Conservation (phyloP, 1,284 basidiomycete genomes). For the Pholiota adiposa region DNA sequence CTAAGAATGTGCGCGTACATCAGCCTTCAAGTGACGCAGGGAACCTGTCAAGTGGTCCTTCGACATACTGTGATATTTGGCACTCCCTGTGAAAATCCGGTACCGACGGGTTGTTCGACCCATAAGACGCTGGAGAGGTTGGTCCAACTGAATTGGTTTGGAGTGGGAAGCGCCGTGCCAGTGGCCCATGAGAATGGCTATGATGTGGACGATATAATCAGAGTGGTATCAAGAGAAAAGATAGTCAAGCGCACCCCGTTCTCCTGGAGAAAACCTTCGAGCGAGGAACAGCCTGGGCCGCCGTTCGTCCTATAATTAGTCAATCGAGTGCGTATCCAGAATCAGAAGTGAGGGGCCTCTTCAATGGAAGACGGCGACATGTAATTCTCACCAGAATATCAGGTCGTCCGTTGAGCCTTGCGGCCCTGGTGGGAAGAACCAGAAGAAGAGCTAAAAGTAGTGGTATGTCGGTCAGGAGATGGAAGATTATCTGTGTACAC, state of each 20-base stretch:
- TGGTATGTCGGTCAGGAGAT: conserved; percentile 1
- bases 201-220: background rate
- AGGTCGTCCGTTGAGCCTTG: conserved; percentile 72
- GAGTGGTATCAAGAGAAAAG: background rate
- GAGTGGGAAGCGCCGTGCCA: conserved; percentile 67
- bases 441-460: conserved; percentile 72
- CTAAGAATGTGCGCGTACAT: conserved; percentile 32
- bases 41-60: background rate
- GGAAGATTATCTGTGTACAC: background rate
- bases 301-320: conserved; percentile 48
- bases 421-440: conserved; percentile 84
- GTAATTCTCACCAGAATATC: conserved; percentile 62
- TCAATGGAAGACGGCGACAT: background rate
- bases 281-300: conserved; percentile 68
- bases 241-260: conserved; percentile 65
- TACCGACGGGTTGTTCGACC: conserved; percentile 86
- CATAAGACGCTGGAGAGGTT: conserved; percentile 81
- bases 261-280: conserved; percentile 82
- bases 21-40: background rate
- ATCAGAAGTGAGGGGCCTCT: background rate
- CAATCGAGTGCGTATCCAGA: background rate
- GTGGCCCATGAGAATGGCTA: conserved; percentile 71
- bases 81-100: conserved; percentile 78
- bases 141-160: conserved; percentile 80
- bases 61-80: conserved; percentile 59